Evolutionary conservation across 805 yeast genomes (phyloP).

Genomic region (Tetrapisispora pingtungensis): DNA sequence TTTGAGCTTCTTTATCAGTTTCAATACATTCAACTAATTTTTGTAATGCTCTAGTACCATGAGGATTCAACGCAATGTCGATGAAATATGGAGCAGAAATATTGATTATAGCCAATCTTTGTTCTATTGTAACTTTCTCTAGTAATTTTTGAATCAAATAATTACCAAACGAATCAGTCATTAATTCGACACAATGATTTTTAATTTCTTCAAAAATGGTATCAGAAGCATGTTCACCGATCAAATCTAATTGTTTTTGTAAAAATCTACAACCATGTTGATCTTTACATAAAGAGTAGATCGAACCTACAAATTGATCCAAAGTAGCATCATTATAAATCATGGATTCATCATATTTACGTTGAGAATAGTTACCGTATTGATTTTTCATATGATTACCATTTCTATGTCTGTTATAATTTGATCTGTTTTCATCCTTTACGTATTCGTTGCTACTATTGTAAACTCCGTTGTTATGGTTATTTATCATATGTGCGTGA

Average conservation of each 20-base stretch:
- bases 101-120: slow-evolving; percentile 57
- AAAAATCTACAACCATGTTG: slow-evolving; percentile 94
- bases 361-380: slow-evolving; percentile 8
- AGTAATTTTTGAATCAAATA: slow-evolving; percentile 84
- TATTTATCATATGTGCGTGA: slow-evolving; percentile 11
- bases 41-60: slow-evolving; percentile 93
- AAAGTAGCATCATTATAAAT: slow-evolving; percentile 58
- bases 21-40: slow-evolving; percentile 76
- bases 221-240: slow-evolving; percentile 52
- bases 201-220: slow-evolving; percentile 75
- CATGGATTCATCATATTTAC: slow-evolving; percentile 50
- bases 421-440: slow-evolving; percentile 4
- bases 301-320: slow-evolving; percentile 60
- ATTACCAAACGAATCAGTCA: slow-evolving; percentile 97
- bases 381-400: slow-evolving; percentile 3
- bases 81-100: slow-evolving; percentile 67
- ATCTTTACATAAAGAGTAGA: slow-evolving; percentile 78
- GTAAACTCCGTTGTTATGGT: slow-evolving; percentile 9
- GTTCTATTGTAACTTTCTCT: slow-evolving; percentile 61
- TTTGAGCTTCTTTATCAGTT: slow-evolving; percentile 58
- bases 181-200: slow-evolving; percentile 69
- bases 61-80: slow-evolving; percentile 80
- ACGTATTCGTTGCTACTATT: background rate
- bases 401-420: slow-evolving; percentile 10
- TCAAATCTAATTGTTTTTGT: slow-evolving; percentile 72